Percentiles rank a stretch among this genome's conserved stretches.
phyloP scores from a whole-genome alignment of 2,329 filamentous ascomycete species.

The Stagonosporopsis tanaceti region DNA sequence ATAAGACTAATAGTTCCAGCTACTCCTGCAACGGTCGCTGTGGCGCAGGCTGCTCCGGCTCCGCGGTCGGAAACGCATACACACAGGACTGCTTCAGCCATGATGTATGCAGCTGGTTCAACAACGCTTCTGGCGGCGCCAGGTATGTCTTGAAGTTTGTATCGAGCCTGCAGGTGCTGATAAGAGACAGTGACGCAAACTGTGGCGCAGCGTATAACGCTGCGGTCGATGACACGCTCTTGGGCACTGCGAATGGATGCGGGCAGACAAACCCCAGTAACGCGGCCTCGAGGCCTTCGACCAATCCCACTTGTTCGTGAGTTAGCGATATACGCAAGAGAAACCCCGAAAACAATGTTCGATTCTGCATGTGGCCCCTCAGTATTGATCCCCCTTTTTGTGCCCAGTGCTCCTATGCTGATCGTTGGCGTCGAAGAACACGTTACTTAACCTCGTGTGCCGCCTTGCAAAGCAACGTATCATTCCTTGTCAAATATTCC shows the following conservation, averaged over 20 bases:
- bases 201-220: conserved; percentile 56
- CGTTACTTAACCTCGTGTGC: not conserved
- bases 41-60: conserved; percentile 56
- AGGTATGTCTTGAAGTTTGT: conserved; percentile 41
- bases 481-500: not conserved
- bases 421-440: not conserved
- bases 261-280: conserved; percentile 43
- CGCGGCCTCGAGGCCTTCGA: conserved; percentile 28
- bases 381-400: not conserved
- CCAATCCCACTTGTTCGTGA: conserved; percentile 50
- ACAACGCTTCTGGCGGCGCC: conserved; percentile 57
- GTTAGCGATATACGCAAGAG: not conserved
- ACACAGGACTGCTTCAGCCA: conserved; percentile 62
- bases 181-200: conserved; percentile 51
- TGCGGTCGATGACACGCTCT: conserved; percentile 55
- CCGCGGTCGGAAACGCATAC: conserved; percentile 57
- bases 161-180: not conserved
- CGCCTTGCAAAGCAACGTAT: not conserved
- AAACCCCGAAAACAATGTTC: not conserved
- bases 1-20: conserved; percentile 33
- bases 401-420: too few species aligned
- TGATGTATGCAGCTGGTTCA: conserved; percentile 62
- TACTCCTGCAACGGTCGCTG: conserved; percentile 61
- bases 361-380: not conserved
- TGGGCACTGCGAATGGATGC: conserved; percentile 45